Evolutionary conservation across 495 filamentous ascomycete species (phyloP).

Genomic region (Podospora tetraspora): DNA sequence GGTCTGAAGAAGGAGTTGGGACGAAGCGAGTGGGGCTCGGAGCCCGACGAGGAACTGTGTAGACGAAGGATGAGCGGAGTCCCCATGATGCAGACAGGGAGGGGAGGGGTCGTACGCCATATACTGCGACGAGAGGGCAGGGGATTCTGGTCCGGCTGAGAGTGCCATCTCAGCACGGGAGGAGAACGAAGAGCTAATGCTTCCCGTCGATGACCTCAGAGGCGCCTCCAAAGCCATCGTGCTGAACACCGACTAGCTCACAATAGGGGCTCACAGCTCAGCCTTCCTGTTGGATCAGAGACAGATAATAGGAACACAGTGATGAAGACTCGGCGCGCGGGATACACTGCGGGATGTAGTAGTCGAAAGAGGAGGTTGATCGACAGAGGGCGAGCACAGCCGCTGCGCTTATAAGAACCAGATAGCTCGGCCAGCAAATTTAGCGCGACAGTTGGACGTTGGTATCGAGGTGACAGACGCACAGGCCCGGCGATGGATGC

Average conservation of each 20-base stretch:
- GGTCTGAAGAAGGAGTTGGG: constrained; percentile 38
- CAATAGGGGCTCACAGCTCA: not conserved
- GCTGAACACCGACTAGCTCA: constrained; percentile 9
- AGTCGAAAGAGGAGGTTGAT: not conserved
- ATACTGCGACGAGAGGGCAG: constrained; percentile 42
- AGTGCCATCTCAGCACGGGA: constrained; percentile 53
- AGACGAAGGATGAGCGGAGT: constrained; percentile 17
- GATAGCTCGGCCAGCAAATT: not conserved
- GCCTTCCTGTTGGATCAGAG: not conserved
- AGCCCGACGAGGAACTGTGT: constrained; percentile 35
- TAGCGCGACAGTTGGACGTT: constrained; percentile 9
- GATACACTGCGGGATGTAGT: constrained; percentile 1
- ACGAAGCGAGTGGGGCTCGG: constrained; percentile 38
- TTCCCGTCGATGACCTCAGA: constrained; percentile 48
- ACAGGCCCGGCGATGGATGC: constrained; percentile 2
- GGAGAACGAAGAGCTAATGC: constrained; percentile 55
- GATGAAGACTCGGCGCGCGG: not conserved
- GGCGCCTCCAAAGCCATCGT: constrained; percentile 58
- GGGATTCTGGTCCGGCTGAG: constrained; percentile 50
- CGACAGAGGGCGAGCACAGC: not conserved
- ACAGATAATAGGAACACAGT: not conserved
- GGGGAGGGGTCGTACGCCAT: constrained; percentile 38
- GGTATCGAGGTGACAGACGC: constrained; percentile 3
- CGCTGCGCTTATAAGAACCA: constrained; percentile 1
- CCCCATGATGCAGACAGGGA: not conserved